Base-by-base conservation (phyloP, 2,329 filamentous ascomycete species). In the Neophaeococcomyces aloes region DNA sequence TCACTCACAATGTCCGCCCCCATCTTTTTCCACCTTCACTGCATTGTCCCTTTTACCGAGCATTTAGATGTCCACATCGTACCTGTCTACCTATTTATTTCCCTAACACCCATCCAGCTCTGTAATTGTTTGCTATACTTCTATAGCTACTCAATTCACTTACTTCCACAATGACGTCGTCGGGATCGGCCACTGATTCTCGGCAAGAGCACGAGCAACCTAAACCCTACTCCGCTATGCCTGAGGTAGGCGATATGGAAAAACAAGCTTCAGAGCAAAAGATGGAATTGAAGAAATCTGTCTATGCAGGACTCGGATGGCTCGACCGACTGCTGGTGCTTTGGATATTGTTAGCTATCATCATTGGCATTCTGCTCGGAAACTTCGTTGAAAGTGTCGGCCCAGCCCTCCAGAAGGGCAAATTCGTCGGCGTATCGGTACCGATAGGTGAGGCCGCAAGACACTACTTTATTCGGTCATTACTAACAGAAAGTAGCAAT, bases 261-360 rank as follows among this genome's bases (percentile, higher is more conserved):
- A 42, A 46, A 40, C 45, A 46, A 37, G 13, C 29, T 19, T n/a
- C 11, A 29, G 17, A 11, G 18, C 14, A 38, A 13, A 39, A 33
- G 29, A 13, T 15, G 13, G 15, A 19, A 35, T 19, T 37, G 18
- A 38, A 46, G 7, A 23, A 34, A 27, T 61, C 61, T 1, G 48
- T 53, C 1, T 64, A 62, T 46, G 74, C 72, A 37, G 64, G 70
- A 1, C 70, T 82, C 0, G 72, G 74, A 3, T 67, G 71, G 50
- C 67, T 83, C 1, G 78, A 83, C 54, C 72, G 77, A 2, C 77
- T 76, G 52, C 71, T 84, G 1, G 78, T 76, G 2, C 30, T 82
- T 19, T 83, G 84, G 84, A 87, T 89, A 47, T 68, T 89, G 19
- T 71, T 89, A 0, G 82, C 83, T 35, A 91, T 91, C 79, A 69